A percentile compares a stretch with the other conserved stretches of the same genome.
Evolutionary conservation across 2,329 filamentous ascomycete genomes (phyloP).

Genomic region (Fusarium brevicatenulatum): DNA sequence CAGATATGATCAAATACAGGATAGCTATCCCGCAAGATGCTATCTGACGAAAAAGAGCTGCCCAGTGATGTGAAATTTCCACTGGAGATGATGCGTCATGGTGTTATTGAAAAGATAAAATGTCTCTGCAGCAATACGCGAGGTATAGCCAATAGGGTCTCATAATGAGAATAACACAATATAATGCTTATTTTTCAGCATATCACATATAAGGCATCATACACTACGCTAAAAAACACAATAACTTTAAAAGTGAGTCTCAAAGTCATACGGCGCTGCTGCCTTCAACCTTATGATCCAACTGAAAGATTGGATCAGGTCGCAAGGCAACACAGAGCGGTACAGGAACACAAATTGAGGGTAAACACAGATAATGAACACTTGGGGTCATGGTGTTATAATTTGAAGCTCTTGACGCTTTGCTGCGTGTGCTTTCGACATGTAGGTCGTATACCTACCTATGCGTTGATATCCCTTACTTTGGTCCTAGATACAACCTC

Average conservation of each 20-base stretch:
- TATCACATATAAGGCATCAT: neutral
- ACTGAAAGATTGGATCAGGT: too few species aligned
- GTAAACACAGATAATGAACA: too few species aligned
- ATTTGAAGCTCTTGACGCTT: neutral
- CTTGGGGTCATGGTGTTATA: neutral
- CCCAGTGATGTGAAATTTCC: neutral
- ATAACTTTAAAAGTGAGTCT: neutral
- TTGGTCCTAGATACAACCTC: neutral
- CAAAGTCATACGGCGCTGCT: neutral
- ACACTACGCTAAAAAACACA: neutral
- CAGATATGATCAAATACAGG: neutral
- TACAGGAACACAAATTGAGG: too few species aligned
- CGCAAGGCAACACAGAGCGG: too few species aligned
- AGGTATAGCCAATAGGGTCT: neutral
- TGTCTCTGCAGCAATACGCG: neutral
- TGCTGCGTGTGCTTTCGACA: neutral
- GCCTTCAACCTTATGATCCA: neutral
- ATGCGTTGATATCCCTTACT: neutral
- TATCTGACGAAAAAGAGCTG: neutral
- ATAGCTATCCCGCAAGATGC: neutral
- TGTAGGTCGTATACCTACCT: neutral
- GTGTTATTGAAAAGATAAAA: neutral
- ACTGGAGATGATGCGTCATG: neutral
- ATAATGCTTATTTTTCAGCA: neutral
- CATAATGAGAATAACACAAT: neutral